Evolutionary conservation across 2,329 filamentous ascomycete genomes (phyloP), one percentile per base, ranked within the genome.

Genomic region (Blastomyces emzantsi): DNA sequence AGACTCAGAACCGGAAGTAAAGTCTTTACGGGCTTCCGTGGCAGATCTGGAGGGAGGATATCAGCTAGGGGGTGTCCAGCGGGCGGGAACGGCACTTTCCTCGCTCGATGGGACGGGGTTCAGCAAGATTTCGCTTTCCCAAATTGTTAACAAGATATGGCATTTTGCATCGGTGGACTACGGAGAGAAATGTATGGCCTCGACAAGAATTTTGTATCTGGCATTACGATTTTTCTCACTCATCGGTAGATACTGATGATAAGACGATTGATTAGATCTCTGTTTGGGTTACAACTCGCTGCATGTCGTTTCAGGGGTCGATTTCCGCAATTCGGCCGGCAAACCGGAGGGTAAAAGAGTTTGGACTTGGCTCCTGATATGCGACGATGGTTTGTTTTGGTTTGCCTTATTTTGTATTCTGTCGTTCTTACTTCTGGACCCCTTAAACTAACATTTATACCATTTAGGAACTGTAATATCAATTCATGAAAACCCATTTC

Each of bases 101-200:
- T 39, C 47, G 2, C 7, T 52, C 39, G 33, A 55, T 17, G 60
- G 47, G 9, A 7, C 52, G 4, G 41, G 60, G 2, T 62, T 57
- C 28, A 41, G 66, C 70, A 67, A 55, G 43, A 69, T 82, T 5
- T 82, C 82, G 1, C 81, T 85, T 63, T 83, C 84, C 60, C 77
- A 84, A 39, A 80, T 90, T 52, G 83, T 88, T 6, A 82, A 89
- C 66, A 83, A 87, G 62, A 87, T 90, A n/a, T 88, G 88, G 79
- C 88, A 90, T 72, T 92, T 89, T 73, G 87, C 86, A 17, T 88
- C 87, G 0, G 83, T 90, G 17, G 89, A 92, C 69, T 83, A 87
- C 72, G 88, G 87, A 0, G 76, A 80, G 19, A 81, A 80, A 72
- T 90, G 87, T 85, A 76, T 69, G 79, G 2, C 72, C 22, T 13